Base-by-base conservation (phyloP, 345 rosid genomes). In the Populus pruinosa region DNA sequence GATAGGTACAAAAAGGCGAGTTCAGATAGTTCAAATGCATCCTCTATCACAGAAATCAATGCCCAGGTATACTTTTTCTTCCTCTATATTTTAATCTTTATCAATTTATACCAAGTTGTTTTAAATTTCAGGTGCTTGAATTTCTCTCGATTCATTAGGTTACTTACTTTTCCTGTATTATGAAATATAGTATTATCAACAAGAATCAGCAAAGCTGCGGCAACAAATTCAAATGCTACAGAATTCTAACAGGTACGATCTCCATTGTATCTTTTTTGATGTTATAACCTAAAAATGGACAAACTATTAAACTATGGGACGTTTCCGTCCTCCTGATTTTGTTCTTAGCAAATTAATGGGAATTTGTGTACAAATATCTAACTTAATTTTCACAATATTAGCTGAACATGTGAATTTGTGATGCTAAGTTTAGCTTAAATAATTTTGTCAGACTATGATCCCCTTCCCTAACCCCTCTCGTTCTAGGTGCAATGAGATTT, bases 1-100 rank as follows among this genome's bases (percentile, higher is more conserved):
- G 98, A 96, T 41, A 91, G 93, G 88, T 96, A 93, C 91, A 94
- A 93, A 88, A 96, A 92, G 86, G 98, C 97, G 35, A 80, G 80
- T 68, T 95, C 98, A 16, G 99, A 95, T 75, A 80, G 83, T 72
- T 74, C 92, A 71, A 88, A 87, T 71, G 70, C 92, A 0, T 79
- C 80, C 69, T 83, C 97, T 16, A 89, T 92, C 77, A 90, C 91
- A n/a, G 97, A 96, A 77, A 96, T 96, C 78, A 96, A 96, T 87
- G 99, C 99, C 18, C 97, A 95, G 91, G 99, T 93, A 72, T 73
- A n/a, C 11, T 33, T 39, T 43, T 14, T 43, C 65, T 2, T 23
- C 63, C 11, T 13, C 72, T 49, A 1, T 44, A 7, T 1, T 18
- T 27, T 16, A 23, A 36, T 61, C 17, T 8, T 18, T 3, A 18